These are phyloP conservation scores for Salix brachista DNA, from an alignment of 345 rosid genomes.

Conservation along the genomic window DNA sequence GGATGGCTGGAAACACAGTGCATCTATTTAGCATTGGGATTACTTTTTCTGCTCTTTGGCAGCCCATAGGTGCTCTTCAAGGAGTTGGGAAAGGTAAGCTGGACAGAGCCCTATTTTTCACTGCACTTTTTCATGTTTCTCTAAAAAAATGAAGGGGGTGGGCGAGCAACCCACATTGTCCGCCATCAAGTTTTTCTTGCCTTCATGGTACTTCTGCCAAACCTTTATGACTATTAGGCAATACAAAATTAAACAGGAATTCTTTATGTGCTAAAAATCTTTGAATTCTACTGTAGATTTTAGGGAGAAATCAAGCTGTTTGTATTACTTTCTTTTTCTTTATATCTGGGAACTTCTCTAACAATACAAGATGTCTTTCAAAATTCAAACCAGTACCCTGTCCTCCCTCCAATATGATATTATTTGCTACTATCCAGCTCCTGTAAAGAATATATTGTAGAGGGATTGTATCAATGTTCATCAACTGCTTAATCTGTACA, in stretches of 20 bases:
- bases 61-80: constrained; percentile 94
- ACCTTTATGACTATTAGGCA: background rate
- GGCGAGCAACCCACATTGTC: background rate
- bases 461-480: background rate
- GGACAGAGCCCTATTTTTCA: background rate
- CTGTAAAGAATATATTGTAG: background rate
- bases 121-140: background rate
- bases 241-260: background rate
- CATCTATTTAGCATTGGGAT: constrained; percentile 99
- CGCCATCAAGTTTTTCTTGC: background rate
- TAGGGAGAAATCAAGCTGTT: too few species aligned
- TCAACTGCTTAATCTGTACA: background rate
- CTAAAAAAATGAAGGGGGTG: background rate
- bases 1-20: constrained; percentile 99
- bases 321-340: background rate
- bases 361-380: background rate
- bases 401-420: background rate
- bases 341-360: background rate
- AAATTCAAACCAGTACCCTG: background rate
- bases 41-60: constrained; percentile 98
- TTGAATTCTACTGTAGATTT: too few species aligned
- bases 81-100: constrained; percentile 94
- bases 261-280: background rate
- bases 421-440: background rate
- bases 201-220: background rate